These are phyloP conservation scores for Rickenella mellea DNA, from an alignment of 768 basidiomycete genomes.

Conservation along the genomic window DNA sequence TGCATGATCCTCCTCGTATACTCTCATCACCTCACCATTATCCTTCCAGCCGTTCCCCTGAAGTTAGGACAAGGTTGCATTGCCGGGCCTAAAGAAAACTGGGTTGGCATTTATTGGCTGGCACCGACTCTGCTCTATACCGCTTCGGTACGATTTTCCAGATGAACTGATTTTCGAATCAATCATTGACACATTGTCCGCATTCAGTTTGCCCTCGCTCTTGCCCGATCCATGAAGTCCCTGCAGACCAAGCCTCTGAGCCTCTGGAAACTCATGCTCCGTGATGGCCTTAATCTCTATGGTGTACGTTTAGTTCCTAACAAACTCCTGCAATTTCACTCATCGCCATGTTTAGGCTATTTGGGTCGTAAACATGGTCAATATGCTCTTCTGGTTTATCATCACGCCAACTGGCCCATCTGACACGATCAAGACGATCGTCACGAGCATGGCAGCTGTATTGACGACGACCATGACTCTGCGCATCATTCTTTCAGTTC, in stretches of 20 bases:
- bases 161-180: not conserved
- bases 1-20: constrained; percentile 14
- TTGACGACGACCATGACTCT: constrained; percentile 84
- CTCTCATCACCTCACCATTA: constrained; percentile 3
- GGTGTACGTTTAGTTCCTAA: constrained; percentile 33
- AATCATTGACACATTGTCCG: not conserved
- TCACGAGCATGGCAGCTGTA: constrained; percentile 79
- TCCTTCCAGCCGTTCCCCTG: constrained; percentile 53
- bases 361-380: constrained; percentile 72
- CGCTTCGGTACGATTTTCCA: constrained; percentile 41
- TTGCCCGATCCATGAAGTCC: constrained; percentile 49
- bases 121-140: constrained; percentile 66
- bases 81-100: constrained; percentile 68
- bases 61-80: constrained; percentile 75
- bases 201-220: constrained; percentile 46
- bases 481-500: constrained; percentile 76
- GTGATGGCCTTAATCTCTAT: constrained; percentile 82
- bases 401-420: constrained; percentile 47
- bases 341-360: constrained; percentile 36
- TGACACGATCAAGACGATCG: constrained; percentile 75
- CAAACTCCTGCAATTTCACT: not conserved
- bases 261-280: constrained; percentile 83
- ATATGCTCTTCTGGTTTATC: constrained; percentile 84
- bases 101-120: constrained; percentile 85
- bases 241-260: constrained; percentile 47